Conservation (phyloP, 2,329 filamentous ascomycete genomes). For the Paecilomyces niveus region DNA sequence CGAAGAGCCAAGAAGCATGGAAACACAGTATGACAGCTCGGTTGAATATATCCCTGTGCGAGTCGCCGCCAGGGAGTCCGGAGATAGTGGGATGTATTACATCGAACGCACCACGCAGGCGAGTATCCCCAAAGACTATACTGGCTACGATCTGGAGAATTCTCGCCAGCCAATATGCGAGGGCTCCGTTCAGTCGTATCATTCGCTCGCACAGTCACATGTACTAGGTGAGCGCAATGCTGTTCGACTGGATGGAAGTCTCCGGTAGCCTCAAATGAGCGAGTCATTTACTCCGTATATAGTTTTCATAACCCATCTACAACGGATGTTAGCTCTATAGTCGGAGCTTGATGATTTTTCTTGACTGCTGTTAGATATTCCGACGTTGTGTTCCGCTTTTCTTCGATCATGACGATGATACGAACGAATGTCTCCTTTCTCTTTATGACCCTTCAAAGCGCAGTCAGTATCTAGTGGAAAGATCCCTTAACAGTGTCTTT, state of each 20-base stretch:
- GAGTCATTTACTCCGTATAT: background rate
- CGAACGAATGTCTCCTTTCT: too few species aligned
- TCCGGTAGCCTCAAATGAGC: background rate
- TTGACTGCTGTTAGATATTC: too few species aligned
- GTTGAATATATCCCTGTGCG: constrained; percentile 20
- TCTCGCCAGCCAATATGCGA: constrained; percentile 10
- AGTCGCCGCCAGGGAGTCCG: constrained; percentile 10
- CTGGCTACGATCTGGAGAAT: constrained; percentile 13
- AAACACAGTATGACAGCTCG: constrained; percentile 11
- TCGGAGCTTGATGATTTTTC: too few species aligned
- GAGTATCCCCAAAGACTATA: constrained; percentile 11
- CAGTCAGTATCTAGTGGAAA: too few species aligned
- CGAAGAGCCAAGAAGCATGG: constrained; percentile 13
- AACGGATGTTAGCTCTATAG: too few species aligned
- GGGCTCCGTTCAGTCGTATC: constrained; percentile 10
- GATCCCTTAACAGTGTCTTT: too few species aligned
- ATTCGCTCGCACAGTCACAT: constrained; percentile 2
- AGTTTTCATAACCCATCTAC: background rate
- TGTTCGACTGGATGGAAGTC: background rate
- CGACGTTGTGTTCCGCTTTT: too few species aligned
- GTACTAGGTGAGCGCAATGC: background rate
- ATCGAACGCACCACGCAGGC: constrained; percentile 15
- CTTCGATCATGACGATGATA: too few species aligned
- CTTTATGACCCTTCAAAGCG: too few species aligned
- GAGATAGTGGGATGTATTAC: constrained; percentile 13